These are phyloP conservation scores for Phytophthora pisi DNA, from an alignment of 352 stramenopile species.

Conservation along the genomic window DNA sequence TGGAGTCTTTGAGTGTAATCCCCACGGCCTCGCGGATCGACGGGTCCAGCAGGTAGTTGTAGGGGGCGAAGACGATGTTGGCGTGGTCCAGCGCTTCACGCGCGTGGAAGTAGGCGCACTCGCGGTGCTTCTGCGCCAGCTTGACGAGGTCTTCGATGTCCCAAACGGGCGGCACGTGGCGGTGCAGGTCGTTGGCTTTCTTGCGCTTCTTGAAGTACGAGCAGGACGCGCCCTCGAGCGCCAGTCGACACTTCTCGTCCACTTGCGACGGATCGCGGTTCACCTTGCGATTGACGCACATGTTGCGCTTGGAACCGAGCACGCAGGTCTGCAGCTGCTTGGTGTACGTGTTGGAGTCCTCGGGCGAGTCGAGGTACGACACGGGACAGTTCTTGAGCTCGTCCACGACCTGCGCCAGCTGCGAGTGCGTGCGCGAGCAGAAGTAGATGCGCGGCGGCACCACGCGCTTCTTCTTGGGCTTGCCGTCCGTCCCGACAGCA, in stretches of 20 bases:
- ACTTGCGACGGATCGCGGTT: constrained; percentile 62
- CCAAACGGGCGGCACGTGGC: constrained; percentile 68
- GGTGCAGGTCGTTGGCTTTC: constrained; percentile 43
- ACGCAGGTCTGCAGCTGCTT: constrained; percentile 79
- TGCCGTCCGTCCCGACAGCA: constrained; percentile 22
- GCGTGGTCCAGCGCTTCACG: constrained; percentile 55
- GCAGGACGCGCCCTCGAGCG: constrained; percentile 36
- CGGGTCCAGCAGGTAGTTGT: constrained; percentile 89
- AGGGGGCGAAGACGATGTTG: constrained; percentile 88
- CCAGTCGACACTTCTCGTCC: constrained; percentile 78
- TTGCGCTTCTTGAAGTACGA: constrained; percentile 46
- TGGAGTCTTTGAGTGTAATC: constrained; percentile 76
- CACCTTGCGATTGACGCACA: constrained; percentile 78
- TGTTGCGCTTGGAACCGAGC: constrained; percentile 80
- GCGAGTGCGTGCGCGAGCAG: constrained; percentile 88
- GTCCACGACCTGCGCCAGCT: constrained; percentile 81
- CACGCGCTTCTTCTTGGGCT: constrained; percentile 35
- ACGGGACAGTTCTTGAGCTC: constrained; percentile 80
- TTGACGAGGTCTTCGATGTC: constrained; percentile 86
- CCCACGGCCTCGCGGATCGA: constrained; percentile 69
- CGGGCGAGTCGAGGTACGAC: constrained; percentile 57
- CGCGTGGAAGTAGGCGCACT: constrained; percentile 83
- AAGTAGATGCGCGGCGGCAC: constrained; percentile 81
- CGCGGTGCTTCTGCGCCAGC: constrained; percentile 73
- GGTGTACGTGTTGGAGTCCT: constrained; percentile 39